phyloP scores from a whole-genome alignment of 108 stramenopile species.

The Cyclotella atomus region DNA sequence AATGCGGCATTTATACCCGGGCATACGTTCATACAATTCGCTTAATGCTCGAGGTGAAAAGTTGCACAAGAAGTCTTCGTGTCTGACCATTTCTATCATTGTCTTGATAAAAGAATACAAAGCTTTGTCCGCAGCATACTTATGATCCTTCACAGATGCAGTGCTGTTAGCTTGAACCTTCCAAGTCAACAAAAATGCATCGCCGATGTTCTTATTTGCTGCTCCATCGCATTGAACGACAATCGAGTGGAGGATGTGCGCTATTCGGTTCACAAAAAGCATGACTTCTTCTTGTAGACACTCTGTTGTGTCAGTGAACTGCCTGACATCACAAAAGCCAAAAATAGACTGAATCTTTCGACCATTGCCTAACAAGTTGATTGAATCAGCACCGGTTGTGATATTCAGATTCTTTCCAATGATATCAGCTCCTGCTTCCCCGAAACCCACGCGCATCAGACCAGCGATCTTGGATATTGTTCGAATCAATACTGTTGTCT shows the following conservation, averaged over 20 bases:
- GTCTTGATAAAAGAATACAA: conserved; percentile 62
- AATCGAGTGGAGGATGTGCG: conserved; percentile 68
- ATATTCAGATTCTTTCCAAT: conserved; percentile 75
- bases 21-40: conserved; percentile 61
- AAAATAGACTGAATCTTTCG: conserved; percentile 72
- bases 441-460: conserved; percentile 83
- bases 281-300: conserved; percentile 86
- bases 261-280: conserved; percentile 81
- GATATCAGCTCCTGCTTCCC: conserved; percentile 84
- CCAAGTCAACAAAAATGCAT: conserved; percentile 86
- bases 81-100: conserved; percentile 61
- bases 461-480: conserved; percentile 84
- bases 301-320: conserved; percentile 84
- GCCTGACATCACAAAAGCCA: conserved; percentile 82
- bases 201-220: conserved; percentile 88
- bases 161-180: conserved; percentile 48
- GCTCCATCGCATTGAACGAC: conserved; percentile 61
- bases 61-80: conserved; percentile 64
- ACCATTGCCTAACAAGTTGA: conserved; percentile 61
- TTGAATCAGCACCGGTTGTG: conserved; percentile 42
- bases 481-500: conserved; percentile 71
- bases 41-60: conserved; percentile 56
- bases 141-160: conserved; percentile 31
- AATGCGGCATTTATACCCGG: conserved; percentile 66
- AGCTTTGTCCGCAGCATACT: conserved; percentile 57